Evolutionary conservation across 495 filamentous ascomycete species (phyloP), one percentile per base, ranked within the genome.

Genomic region (Hypomontagnella monticulosa): DNA sequence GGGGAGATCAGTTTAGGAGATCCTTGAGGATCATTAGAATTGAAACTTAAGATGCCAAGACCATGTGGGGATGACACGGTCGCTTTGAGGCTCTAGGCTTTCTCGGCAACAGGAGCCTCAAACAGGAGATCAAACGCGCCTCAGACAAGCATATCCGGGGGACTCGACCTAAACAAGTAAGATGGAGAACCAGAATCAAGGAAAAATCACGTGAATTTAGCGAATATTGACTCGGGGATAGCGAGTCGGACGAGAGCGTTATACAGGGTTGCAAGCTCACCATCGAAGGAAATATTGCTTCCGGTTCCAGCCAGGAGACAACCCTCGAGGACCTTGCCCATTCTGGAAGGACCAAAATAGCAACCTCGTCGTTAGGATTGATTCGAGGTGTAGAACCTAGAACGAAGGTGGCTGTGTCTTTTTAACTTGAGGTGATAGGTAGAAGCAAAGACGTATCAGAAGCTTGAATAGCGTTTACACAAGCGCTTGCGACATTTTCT

Each of bases 51-150:
- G 66, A 63, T 69, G 66, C 66, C 66, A 69, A 69, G 66, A 63
- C 36, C 33, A 34, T 37, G 43, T 52, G 47, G 49, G 23, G 32
- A 56, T 40, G 9, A 36, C 34, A 32, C 56, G 36, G 53, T 1
- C 42, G 32, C 54, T 69, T 69, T 61, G 66, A 70, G 66, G 66
- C 53, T 66, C 62, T 61, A n/a, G 42, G 38, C 33, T 66, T 40
- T 53, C 61, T 61, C 38, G 61, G 57, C 52, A 49, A 4, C 36
- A 44, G 65, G 20, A 66, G 20, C 32, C 57, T 61, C 59, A 67
- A 52, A 70, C 67, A 40, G 67, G 10, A 70, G 70, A 73, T 73
- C 70, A 73, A 73, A 73, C 70, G 60, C 67, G 47, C 63, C 63
- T 63, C 70, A 64, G 57, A 73, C 69, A 33, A 33, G 20, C 32